Evolutionary conservation across 148 eudicot genomes (phyloP), one percentile per base, ranked within the genome.

Genomic region (Diospyros kaki): DNA sequence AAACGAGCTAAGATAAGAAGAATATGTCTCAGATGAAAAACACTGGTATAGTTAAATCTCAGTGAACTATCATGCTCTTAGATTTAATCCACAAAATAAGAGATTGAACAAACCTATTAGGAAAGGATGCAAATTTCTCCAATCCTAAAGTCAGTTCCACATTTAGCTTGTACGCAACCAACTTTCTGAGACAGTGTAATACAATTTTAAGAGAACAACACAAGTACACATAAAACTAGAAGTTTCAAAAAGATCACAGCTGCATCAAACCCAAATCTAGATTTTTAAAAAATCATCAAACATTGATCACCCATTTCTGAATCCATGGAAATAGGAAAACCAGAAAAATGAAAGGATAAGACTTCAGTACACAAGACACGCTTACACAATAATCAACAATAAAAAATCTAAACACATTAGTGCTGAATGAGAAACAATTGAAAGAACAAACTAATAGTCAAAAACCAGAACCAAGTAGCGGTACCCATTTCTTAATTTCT

Each of bases 81-180:
- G 58, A 12, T 46, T 59, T 39, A 75, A 44, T 58, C 58, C 45
- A 41, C 28, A 46, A 68, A 7, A 15, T 40, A 45, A 13, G 66
- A 56, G 48, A 17, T 9, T 38, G 14, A 68, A 42, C 2, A 58
- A 45, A 42, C 28, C 14, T 2, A 75, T 44, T 2, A 9, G 4
- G 53, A 43, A 67, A 15, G 5, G 43, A 9, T 43, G 44, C 28
- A 15, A 68, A 51, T 38, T 14, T 58, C 12, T 45, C 28, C 44
- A 76, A 58, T 76, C 6, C 59, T 40, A 76, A 43, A 12, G 46
- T 59, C 64, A 76, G 9, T 44, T 45, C 50, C 67, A n/a, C 13
- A 10, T 66, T 75, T 45, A 75, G 58, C 59, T 8, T 28, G 18
- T 46, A 61, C 28, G 13, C 12, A 73, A 60, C 2, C 2, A 45